Base-by-base conservation (phyloP, 2,329 filamentous ascomycete species). In the Beauveria sp. region DNA sequence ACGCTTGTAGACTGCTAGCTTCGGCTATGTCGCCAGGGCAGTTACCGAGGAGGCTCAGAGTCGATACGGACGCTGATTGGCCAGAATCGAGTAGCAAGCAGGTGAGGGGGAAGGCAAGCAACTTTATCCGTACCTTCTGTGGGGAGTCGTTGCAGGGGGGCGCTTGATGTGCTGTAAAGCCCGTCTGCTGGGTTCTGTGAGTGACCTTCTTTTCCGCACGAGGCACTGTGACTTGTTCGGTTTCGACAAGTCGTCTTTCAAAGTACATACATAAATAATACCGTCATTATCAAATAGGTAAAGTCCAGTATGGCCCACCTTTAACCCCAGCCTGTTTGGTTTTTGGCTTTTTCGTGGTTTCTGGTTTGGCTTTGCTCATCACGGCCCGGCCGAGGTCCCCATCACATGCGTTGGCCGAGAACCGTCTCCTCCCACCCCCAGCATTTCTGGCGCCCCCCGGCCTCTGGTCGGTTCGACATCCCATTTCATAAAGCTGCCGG, bases 321-420 rank as follows among this genome's bases (percentile, higher is more conserved):
- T 24, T 14, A 12, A 24, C 45, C 45, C 45, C 45, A 43, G 3
- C 18, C 18, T 20, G 42, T 43, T 2, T 43, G 42, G 10, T 20
- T 43, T 40, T 20, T 43, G n/a, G 16, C n/a, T 43, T 43, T 43
- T 43, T 43, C 5, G 34, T 20, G 42, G 42, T 20, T 20, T 60
- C 24, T 30, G 34, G 30, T 53, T 53, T 40, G 28, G 28, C n/a
- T 18, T 26, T 43, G 52, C 14, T 16, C 46, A n/a, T 20, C 18
- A 57, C 56, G 65, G 66, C 68, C 69, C 56, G 65, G 66, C 70
- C 70, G 70, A 72, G 70, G 70, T 63, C 65, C 66, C 61, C 69
- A 70, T 72, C 70, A 71, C 70, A 72, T 72, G 67, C 69, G 64
- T 66, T 66, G 34, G 14, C 40, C 55, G 56, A 59, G 43, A 24